Percentiles rank a stretch among this genome's conserved stretches.
Evolutionary conservation across 805 yeast genomes (phyloP).

Genomic region (Nakazawaea ambrosiae): DNA sequence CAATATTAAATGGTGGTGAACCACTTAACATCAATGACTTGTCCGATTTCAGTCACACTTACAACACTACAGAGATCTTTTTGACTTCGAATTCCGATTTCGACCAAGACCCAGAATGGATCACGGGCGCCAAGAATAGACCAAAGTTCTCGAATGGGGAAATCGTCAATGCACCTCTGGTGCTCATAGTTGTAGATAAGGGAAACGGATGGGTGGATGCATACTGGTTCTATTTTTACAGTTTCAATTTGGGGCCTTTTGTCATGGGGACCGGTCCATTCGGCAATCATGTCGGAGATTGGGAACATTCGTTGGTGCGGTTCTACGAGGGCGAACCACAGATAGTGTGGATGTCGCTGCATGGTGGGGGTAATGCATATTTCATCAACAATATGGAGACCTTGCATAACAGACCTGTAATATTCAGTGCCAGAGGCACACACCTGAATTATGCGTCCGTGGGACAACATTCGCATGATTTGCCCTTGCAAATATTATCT

Average conservation of each 20-base stretch:
- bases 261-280: constrained; percentile 98
- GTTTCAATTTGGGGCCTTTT: constrained; percentile 91
- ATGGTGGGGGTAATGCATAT: constrained; percentile 94
- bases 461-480: constrained; percentile 93
- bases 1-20: constrained; percentile 23
- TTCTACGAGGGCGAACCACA: constrained; percentile 76
- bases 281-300: constrained; percentile 96
- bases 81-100: constrained; percentile 69
- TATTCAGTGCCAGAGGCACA: constrained; percentile 91
- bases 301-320: constrained; percentile 92
- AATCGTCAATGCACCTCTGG: constrained; percentile 71
- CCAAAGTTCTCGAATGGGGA: constrained; percentile 71
- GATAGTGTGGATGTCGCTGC: constrained; percentile 95
- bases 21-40: constrained; percentile 24
- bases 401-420: constrained; percentile 56
- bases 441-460: constrained; percentile 96
- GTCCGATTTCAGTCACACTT: constrained; percentile 26
- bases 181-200: constrained; percentile 78
- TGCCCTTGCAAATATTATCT: constrained; percentile 83
- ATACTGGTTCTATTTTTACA: constrained; percentile 92
- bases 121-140: constrained; percentile 61
- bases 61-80: constrained; percentile 33
- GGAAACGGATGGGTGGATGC: constrained; percentile 95
- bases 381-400: constrained; percentile 71
- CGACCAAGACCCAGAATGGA: constrained; percentile 70